Conservation (phyloP, 129 eudicot genomes). For the Flaveria ramosissima region DNA sequence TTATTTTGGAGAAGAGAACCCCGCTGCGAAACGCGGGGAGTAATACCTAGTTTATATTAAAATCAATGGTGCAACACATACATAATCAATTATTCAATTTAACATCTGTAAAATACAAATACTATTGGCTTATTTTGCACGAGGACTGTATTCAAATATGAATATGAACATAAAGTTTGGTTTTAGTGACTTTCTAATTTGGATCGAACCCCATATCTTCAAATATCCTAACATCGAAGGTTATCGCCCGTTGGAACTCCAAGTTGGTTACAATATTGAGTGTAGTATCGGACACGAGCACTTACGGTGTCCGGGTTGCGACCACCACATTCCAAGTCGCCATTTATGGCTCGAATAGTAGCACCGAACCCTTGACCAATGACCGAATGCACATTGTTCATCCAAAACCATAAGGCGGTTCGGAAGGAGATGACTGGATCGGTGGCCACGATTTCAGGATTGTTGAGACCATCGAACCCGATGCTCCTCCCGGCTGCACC, state of each 20-base stretch:
- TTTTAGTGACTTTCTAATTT: background rate
- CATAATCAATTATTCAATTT: background rate
- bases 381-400: conserved; percentile 33
- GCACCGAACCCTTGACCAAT: conserved; percentile 43
- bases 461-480: conserved; percentile 39
- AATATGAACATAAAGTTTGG: background rate
- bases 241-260: conserved; percentile 40
- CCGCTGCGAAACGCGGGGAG: too few relatives aligned
- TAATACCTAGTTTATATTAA: too few relatives aligned
- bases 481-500: conserved; percentile 36
- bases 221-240: conserved; percentile 26
- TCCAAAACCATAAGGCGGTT: conserved; percentile 41
- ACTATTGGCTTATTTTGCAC: background rate
- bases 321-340: conserved; percentile 32
- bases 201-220: background rate
- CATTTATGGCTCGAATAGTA: conserved; percentile 36
- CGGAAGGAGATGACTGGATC: conserved; percentile 33
- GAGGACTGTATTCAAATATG: background rate
- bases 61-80: background rate
- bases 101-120: background rate
- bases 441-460: conserved; percentile 39
- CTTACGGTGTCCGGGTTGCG: conserved; percentile 19
- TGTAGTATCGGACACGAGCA: conserved; percentile 33
- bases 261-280: conserved; percentile 36
- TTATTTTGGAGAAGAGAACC: too few relatives aligned